These are phyloP conservation scores for Dendrocalamus latiflorus DNA, from an alignment of 202 grass and related monocot species.

Conservation along the genomic window DNA sequence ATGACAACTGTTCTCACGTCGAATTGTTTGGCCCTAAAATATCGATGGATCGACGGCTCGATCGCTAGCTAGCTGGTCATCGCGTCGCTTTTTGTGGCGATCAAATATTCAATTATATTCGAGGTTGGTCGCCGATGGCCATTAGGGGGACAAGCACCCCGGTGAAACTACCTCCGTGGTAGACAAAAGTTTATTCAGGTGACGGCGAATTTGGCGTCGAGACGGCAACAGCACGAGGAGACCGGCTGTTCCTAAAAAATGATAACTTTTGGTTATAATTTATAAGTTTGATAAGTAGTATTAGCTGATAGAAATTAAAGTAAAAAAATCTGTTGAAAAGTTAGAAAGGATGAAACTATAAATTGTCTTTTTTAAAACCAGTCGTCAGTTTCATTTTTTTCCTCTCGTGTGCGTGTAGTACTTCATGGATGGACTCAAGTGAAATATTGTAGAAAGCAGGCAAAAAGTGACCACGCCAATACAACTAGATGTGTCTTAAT, in stretches of 20 bases:
- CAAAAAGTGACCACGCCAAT: not conserved
- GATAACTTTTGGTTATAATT: no score
- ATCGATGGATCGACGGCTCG: not conserved
- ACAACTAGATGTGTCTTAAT: not conserved
- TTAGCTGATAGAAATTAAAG: no score
- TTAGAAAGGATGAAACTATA: no score
- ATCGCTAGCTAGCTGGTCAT: not conserved
- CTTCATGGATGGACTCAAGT: not conserved
- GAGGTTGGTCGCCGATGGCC: constrained; percentile 25
- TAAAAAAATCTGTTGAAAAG: no score
- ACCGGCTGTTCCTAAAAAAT: not conserved
- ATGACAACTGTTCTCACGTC: no score
- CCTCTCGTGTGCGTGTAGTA: not conserved
- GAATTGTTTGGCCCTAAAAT: not conserved
- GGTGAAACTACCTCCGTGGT: not conserved
- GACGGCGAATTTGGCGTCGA: constrained; percentile 19
- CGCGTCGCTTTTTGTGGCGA: not conserved
- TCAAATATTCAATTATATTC: not conserved
- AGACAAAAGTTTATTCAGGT: not conserved
- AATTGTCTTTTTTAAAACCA: not conserved
- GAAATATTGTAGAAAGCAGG: not conserved
- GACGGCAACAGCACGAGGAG: not conserved
- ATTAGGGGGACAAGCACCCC: constrained; percentile 5
- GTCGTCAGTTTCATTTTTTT: not conserved
- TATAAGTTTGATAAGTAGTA: no score